Evolutionary conservation across 345 rosid genomes (phyloP).

Genomic region (Ailanthus altissimus): DNA sequence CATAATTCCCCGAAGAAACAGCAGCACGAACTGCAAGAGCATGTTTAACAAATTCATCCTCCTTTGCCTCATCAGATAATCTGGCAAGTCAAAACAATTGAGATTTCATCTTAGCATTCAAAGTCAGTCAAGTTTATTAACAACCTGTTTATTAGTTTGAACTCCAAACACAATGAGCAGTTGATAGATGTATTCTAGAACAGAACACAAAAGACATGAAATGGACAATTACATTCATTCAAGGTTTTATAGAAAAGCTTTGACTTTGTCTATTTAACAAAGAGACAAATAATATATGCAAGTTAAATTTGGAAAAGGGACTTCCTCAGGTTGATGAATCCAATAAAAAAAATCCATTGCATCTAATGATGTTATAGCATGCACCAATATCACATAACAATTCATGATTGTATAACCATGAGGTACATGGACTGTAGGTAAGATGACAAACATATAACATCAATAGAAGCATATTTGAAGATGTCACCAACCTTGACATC

Average conservation of each 20-base stretch:
- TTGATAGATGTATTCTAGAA: neutral
- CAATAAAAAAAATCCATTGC: too few relatives aligned
- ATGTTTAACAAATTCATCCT: slow-evolving; percentile 81
- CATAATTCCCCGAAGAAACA: slow-evolving; percentile 89
- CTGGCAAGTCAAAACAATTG: slow-evolving; percentile 38
- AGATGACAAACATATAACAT: slow-evolving; percentile 8
- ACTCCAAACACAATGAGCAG: neutral
- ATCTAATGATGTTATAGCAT: neutral
- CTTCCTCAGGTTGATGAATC: neutral
- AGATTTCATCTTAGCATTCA: slow-evolving; percentile 21
- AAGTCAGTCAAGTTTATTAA: neutral
- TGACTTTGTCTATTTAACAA: neutral
- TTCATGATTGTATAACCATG: slow-evolving; percentile 7
- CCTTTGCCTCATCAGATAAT: slow-evolving; percentile 69
- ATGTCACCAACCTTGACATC: slow-evolving; percentile 79
- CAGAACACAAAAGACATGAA: neutral
- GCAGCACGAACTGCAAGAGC: slow-evolving; percentile 97
- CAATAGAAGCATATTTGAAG: slow-evolving; percentile 1
- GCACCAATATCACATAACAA: neutral
- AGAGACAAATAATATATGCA: neutral
- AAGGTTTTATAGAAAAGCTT: neutral
- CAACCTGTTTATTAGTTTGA: neutral
- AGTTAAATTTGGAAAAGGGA: neutral
- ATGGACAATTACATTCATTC: neutral
- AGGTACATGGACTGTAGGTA: neutral